Percentiles rank a stretch among this genome's conserved stretches.
phyloP scores from a whole-genome alignment of 1,139 yeast species.

The Magnusiomyces tetraspermus region DNA sequence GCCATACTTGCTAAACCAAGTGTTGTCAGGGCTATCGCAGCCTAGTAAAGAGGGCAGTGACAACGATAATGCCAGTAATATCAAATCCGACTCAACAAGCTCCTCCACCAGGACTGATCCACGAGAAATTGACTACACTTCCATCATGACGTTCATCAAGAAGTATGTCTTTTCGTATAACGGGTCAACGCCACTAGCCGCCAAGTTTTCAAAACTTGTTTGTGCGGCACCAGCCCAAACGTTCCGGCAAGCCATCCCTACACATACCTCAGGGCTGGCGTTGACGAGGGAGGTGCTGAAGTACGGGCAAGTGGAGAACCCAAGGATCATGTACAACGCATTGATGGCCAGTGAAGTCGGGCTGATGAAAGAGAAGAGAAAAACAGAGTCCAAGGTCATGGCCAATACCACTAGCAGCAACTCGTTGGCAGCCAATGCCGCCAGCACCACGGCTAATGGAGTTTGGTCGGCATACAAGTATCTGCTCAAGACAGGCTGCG shows the following conservation, averaged over 20 bases:
- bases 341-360: conserved; percentile 19
- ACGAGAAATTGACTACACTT: background rate
- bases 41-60: background rate
- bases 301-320: background rate
- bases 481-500: conserved; percentile 17
- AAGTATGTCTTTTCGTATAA: background rate
- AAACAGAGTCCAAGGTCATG: conserved; percentile 11
- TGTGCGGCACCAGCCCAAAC: conserved; percentile 3
- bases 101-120: background rate
- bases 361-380: too few relatives aligned
- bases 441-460: too few relatives aligned
- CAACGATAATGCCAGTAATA: too few relatives aligned
- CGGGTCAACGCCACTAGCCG: conserved; percentile 12
- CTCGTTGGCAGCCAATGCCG: too few relatives aligned
- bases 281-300: background rate
- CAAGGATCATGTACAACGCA: conserved; percentile 13
- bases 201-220: conserved; percentile 9
- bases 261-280: background rate
- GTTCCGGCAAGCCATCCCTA: background rate
- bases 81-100: too few relatives aligned
- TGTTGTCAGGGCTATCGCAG: background rate
- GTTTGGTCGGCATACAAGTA: conserved; percentile 27
- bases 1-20: background rate
- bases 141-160: background rate
- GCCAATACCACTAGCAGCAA: too few relatives aligned